Percentiles rank a stretch among this genome's conserved stretches.
phyloP scores from a whole-genome alignment of 176 grass and related monocot genomes.

The Rhynchospora breviuscula region DNA sequence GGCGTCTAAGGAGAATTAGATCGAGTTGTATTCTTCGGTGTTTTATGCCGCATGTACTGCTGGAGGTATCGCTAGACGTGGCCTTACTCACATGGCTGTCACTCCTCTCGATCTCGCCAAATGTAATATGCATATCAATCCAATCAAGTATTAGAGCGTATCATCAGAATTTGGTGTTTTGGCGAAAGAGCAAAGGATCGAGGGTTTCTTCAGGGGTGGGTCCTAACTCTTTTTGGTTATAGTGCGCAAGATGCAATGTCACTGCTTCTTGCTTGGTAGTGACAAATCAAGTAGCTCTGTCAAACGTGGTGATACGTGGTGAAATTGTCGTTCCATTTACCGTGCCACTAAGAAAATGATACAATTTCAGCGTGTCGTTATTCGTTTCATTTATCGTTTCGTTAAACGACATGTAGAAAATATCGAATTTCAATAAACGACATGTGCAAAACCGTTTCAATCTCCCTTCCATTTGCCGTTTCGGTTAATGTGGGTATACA shows the following conservation, averaged over 20 bases:
- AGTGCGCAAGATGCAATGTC: constrained; percentile 84
- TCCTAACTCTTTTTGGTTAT: constrained; percentile 89
- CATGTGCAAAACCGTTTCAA: too few relatives aligned
- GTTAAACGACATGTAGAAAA: too few relatives aligned
- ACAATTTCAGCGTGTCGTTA: too few relatives aligned
- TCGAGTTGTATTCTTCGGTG: constrained; percentile 66
- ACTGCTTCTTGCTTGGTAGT: too few relatives aligned
- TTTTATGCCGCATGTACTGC: constrained; percentile 93
- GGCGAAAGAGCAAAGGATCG: constrained; percentile 74
- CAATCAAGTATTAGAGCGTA: constrained; percentile 83
- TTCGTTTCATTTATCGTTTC: too few relatives aligned
- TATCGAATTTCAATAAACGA: too few relatives aligned
- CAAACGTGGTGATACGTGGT: too few relatives aligned
- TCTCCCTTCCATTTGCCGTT: too few relatives aligned
- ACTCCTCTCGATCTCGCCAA: constrained; percentile 95
- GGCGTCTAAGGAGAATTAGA: constrained; percentile 63
- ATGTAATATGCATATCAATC: constrained; percentile 98
- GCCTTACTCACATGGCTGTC: constrained; percentile 93
- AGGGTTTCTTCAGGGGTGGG: constrained; percentile 93
- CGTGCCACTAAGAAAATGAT: too few relatives aligned
- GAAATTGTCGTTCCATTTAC: too few relatives aligned
- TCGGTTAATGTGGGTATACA: too few relatives aligned
- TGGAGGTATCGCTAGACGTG: constrained; percentile 80
- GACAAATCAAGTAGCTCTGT: too few relatives aligned
- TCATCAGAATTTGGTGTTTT: constrained; percentile 79